A percentile compares a stretch with the other conserved stretches of the same genome.
Conservation (phyloP, 768 basidiomycete species). For the Mycena maculata region DNA sequence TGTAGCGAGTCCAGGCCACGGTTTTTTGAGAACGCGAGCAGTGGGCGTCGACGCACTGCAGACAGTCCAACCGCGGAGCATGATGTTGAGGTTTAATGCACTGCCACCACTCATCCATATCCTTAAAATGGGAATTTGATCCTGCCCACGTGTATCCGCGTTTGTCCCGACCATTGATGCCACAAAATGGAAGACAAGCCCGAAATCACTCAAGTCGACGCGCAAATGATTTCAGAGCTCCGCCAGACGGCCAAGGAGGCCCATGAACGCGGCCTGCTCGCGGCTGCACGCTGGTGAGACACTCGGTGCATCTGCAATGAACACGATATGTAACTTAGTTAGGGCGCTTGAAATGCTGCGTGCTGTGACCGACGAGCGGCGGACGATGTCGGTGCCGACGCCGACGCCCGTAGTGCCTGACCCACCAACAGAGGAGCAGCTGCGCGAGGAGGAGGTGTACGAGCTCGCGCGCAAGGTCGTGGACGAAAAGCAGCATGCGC, state of each 20-base stretch:
- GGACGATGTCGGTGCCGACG: slow-evolving; percentile 35
- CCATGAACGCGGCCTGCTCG: slow-evolving; percentile 60
- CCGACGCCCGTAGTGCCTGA: slow-evolving; percentile 41
- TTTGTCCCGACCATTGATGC: neutral
- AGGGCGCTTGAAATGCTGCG: slow-evolving; percentile 70
- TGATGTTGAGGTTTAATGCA: no score
- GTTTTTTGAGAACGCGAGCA: no score
- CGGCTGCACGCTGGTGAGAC: slow-evolving; percentile 63
- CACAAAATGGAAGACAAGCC: slow-evolving; percentile 6
- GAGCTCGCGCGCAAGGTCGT: slow-evolving; percentile 65
- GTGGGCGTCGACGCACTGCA: no score
- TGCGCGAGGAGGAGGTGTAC: slow-evolving; percentile 64
- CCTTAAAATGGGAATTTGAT: no score
- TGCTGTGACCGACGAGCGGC: slow-evolving; percentile 52
- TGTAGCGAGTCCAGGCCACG: no score
- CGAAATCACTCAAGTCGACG: slow-evolving; percentile 43
- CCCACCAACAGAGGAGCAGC: slow-evolving; percentile 47
- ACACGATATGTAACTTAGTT: neutral
- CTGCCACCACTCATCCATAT: no score
- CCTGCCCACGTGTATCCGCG: no score
- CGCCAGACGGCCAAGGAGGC: slow-evolving; percentile 64
- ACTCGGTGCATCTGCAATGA: neutral
- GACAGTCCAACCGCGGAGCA: no score
- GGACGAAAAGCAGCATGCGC: slow-evolving; percentile 68
- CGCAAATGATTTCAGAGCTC: slow-evolving; percentile 51